These are phyloP conservation scores for Clavispora vitiphila DNA, from an alignment of 805 yeast genomes.

Conservation along the genomic window DNA sequence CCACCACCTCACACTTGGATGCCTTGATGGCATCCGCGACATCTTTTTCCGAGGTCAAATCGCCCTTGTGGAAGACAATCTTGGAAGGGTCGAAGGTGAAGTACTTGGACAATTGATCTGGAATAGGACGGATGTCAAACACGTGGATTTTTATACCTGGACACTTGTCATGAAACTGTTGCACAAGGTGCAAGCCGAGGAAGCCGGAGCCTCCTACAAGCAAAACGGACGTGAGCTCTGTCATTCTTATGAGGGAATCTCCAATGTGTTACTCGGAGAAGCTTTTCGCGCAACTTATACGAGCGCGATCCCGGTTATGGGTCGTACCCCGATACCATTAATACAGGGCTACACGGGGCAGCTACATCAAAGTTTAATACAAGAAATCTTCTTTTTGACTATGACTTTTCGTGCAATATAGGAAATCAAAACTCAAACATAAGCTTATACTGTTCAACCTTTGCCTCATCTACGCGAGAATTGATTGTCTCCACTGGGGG, in stretches of 20 bases:
- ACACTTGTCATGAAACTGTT: conserved; percentile 64
- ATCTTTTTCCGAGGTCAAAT: conserved; percentile 70
- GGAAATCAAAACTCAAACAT: conserved; percentile 21
- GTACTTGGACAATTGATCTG: conserved; percentile 61
- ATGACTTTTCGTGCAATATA: background rate
- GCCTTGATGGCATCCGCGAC: conserved; percentile 56
- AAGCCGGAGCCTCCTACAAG: conserved; percentile 96
- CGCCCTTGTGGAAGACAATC: conserved; percentile 71
- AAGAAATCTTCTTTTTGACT: background rate
- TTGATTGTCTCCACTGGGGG: conserved; percentile 19
- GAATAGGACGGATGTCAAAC: conserved; percentile 87
- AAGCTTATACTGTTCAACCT: conserved; percentile 23
- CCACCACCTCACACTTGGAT: conserved; percentile 67
- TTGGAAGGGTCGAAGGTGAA: conserved; percentile 65
- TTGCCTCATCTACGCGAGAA: conserved; percentile 19
- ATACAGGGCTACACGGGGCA: too few species aligned
- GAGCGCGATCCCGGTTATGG: background rate
- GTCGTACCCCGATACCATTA: too few species aligned
- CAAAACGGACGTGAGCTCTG: conserved; percentile 47
- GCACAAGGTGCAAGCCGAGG: conserved; percentile 84
- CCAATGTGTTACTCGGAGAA: background rate
- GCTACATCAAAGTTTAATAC: too few species aligned
- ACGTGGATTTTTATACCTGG: conserved; percentile 77
- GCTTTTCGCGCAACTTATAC: background rate
- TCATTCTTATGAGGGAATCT: background rate